phyloP scores from a whole-genome alignment of 2,329 filamentous ascomycete species.

The Xylariaceae sp. region DNA sequence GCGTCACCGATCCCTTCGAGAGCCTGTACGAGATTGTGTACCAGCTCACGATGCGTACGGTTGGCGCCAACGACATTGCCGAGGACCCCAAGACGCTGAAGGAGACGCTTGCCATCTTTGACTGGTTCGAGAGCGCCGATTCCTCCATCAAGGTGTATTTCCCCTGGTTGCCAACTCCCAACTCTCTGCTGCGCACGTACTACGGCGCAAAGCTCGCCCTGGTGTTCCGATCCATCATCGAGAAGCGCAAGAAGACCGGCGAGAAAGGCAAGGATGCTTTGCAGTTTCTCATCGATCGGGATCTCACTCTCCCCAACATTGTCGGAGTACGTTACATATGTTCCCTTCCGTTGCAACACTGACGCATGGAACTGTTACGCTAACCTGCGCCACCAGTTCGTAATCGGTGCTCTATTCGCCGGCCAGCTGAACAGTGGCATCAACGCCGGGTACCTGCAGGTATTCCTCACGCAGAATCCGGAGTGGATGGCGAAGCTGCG shows the following conservation, averaged over 20 bases:
- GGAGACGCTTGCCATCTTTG: constrained; percentile 42
- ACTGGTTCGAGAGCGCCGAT: constrained; percentile 41
- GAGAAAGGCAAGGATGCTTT: constrained; percentile 45
- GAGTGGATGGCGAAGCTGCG: constrained; percentile 43
- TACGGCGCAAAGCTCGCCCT: constrained; percentile 45
- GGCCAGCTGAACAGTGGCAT: constrained; percentile 55
- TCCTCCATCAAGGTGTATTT: constrained; percentile 48
- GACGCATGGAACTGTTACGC: neutral
- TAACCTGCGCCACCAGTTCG: constrained; percentile 35
- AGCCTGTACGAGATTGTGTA: constrained; percentile 50
- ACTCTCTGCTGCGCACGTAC: constrained; percentile 40
- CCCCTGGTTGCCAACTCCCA: constrained; percentile 45
- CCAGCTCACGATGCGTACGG: constrained; percentile 53
- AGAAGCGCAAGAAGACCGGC: constrained; percentile 40
- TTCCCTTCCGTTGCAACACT: neutral
- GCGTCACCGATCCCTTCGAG: constrained; percentile 50
- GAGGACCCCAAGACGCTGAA: constrained; percentile 39
- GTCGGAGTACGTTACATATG: constrained; percentile 32
- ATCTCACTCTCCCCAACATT: constrained; percentile 40
- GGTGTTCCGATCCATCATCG: constrained; percentile 45
- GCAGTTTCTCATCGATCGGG: constrained; percentile 51
- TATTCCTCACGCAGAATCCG: constrained; percentile 44
- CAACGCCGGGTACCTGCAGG: constrained; percentile 50
- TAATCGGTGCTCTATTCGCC: constrained; percentile 52
- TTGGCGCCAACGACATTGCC: constrained; percentile 52